phyloP scores from a whole-genome alignment of 139 green algal species.

The Chlamydomonas sp. region DNA sequence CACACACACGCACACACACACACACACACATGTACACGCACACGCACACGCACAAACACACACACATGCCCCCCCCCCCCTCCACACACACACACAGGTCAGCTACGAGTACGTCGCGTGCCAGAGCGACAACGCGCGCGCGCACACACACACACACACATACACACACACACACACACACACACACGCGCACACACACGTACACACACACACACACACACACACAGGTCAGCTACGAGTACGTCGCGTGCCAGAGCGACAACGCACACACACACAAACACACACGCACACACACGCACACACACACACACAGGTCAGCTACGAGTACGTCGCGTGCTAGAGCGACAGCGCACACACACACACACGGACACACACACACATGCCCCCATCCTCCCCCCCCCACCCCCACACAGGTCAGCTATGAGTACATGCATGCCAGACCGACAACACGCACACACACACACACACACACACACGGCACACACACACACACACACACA shows the following conservation, averaged over 20 bases:
- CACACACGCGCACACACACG: neutral
- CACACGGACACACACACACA: too few relatives aligned
- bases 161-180: neutral
- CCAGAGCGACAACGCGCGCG: neutral
- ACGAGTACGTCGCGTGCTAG: too few relatives aligned
- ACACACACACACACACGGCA: neutral
- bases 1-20: too few relatives aligned
- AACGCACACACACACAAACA: neutral
- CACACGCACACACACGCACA: neutral
- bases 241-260: neutral
- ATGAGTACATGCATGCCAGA: too few relatives aligned
- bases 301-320: too few relatives aligned
- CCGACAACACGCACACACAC: too few relatives aligned
- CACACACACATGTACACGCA: neutral
- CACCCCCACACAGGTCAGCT: too few relatives aligned
- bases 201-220: conserved; percentile 1
- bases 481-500: too few relatives aligned
- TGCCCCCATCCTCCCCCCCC: too few relatives aligned
- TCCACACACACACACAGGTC: neutral
- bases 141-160: neutral
- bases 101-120: neutral
- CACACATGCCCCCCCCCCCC: neutral
- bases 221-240: too few relatives aligned
- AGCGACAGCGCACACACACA: too few relatives aligned
- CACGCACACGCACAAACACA: conserved; percentile 1